Base-by-base conservation (phyloP, 2,329 filamentous ascomycete species). In the Teratosphaeriaceae sp. region DNA sequence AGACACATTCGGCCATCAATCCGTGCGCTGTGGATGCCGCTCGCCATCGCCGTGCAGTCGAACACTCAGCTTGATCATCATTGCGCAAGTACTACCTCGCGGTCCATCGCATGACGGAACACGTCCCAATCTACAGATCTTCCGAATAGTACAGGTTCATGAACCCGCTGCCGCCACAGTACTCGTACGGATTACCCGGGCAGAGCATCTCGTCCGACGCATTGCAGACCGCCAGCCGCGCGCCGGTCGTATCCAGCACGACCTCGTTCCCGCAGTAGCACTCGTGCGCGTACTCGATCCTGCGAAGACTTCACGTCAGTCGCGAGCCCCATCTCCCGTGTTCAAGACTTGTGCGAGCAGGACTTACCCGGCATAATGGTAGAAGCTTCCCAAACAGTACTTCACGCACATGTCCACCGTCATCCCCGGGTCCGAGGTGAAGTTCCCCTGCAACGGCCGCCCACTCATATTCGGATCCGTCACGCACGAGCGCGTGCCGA, bases 101-200 rank as follows among this genome's bases (percentile, higher is more conserved):
- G n/a, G n/a, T n/a, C n/a, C n/a, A n/a, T n/a, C n/a, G n/a, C n/a
- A n/a, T n/a, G n/a, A n/a, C n/a, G n/a, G n/a, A n/a, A n/a, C n/a
- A n/a, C n/a, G n/a, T n/a, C n/a, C n/a, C n/a, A 19, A 20, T 5
- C 37, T 39, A 56, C 24, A 57, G 22, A 7, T 48, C 46, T 3
- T 47, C 39, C 30, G 59, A 58, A 44, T 59, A 60, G 39, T 60
- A 63, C 22, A 62, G 41, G 26, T 52, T 60, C 52, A 63, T 49
- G 45, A 62, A 48, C 15, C 45, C 51, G 5, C 43, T 34, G 12
- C 50, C 59, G 30, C 60, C 60, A 49, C 60, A 62, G 42, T 47
- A 59, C 47, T 60, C 44, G 27, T 48, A 42, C 34, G 34, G 22
- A 41, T 61, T 54, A 1, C 60, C 60, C 6, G 47, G 40, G 34